Conservation (phyloP, 495 filamentous ascomycete genomes). For the Stereocaulon alpinum region DNA sequence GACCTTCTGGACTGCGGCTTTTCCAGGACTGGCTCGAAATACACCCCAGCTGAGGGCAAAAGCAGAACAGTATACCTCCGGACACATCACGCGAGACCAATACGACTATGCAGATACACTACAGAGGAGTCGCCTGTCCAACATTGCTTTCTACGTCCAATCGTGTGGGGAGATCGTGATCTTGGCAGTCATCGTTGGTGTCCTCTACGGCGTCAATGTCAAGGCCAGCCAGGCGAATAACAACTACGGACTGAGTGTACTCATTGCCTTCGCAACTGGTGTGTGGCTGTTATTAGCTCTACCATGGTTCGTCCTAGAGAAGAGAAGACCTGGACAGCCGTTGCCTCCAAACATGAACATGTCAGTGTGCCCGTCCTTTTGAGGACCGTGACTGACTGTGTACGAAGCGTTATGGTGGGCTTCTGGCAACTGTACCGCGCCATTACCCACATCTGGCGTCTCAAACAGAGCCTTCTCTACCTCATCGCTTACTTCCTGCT, state of each 20-base stretch:
- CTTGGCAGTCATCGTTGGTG: conserved; percentile 50
- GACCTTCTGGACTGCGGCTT: conserved; percentile 59
- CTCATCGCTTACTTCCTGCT: conserved; percentile 58
- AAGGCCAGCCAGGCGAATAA: conserved; percentile 48
- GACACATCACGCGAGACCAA: conserved; percentile 44
- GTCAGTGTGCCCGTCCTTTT: neutral
- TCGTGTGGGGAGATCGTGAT: conserved; percentile 50
- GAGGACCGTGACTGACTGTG: neutral
- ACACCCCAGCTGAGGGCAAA: conserved; percentile 43
- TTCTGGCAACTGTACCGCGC: conserved; percentile 50
- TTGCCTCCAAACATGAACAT: conserved; percentile 36
- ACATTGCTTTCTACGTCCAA: conserved; percentile 53
- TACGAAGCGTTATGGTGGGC: conserved; percentile 37
- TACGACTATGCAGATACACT: conserved; percentile 53
- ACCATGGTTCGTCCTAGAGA: conserved; percentile 56
- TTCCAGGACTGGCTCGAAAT: conserved; percentile 51
- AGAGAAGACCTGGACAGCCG: conserved; percentile 46
- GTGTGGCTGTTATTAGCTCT: conserved; percentile 50
- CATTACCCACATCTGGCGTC: conserved; percentile 45
- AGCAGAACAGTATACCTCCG: conserved; percentile 40
- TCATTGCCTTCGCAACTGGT: conserved; percentile 54
- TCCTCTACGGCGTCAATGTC: conserved; percentile 50
- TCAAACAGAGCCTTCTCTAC: conserved; percentile 55
- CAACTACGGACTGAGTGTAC: conserved; percentile 53
- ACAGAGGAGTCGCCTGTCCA: conserved; percentile 50